phyloP scores from a whole-genome alignment of 2,329 filamentous ascomycete genomes.

The Leptographium lundbergii region DNA sequence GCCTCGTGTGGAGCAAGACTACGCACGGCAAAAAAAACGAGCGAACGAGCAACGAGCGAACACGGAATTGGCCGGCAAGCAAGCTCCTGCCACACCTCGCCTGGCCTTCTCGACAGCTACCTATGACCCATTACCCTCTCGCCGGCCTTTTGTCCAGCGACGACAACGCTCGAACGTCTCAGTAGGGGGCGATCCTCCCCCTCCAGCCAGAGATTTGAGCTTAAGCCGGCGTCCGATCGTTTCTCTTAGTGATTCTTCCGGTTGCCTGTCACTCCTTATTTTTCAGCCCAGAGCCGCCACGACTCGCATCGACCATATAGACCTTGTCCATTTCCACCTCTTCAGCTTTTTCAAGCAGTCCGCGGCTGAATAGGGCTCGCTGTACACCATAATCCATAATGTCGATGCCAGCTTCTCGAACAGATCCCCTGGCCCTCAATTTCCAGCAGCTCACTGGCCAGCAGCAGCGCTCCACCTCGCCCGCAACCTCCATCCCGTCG shows the following conservation, averaged over 20 bases:
- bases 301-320: not conserved
- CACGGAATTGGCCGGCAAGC: not conserved
- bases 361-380: not conserved
- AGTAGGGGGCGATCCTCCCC: not conserved
- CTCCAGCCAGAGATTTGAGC: not conserved
- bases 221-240: not conserved
- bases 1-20: not conserved
- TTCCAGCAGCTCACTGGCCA: slow-evolving; percentile 43
- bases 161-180: not conserved
- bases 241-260: not conserved
- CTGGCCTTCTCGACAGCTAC: not conserved
- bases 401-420: slow-evolving; percentile 82
- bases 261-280: not conserved
- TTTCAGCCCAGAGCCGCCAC: not conserved
- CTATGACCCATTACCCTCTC: not conserved
- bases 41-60: not conserved
- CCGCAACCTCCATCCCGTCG: slow-evolving; percentile 60
- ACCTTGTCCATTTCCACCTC: not conserved
- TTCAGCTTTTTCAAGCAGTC: not conserved
- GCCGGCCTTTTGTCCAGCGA: not conserved
- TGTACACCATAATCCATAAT: slow-evolving; percentile 67
- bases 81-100: not conserved
- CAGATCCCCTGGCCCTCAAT: slow-evolving; percentile 76
- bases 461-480: slow-evolving; percentile 64
- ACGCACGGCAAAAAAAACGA: not conserved